Conservation (phyloP, 2,329 filamentous ascomycete genomes). For the Colletotrichum costaricense region DNA sequence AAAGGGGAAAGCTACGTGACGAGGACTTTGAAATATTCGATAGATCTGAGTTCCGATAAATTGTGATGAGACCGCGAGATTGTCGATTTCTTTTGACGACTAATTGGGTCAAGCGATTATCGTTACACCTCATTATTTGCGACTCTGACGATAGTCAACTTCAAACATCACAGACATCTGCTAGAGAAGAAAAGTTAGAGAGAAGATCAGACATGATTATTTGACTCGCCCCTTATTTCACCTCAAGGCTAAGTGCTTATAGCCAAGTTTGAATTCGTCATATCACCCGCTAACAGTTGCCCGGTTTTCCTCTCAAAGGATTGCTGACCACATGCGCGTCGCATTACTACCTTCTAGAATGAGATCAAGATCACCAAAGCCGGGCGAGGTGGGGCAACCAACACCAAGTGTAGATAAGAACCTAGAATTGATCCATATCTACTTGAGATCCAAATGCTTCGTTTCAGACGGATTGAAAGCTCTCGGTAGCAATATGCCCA, state of each 20-base stretch:
- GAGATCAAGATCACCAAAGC: background rate
- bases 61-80: too few species aligned
- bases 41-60: too few species aligned
- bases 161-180: too few species aligned
- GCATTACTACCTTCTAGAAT: slow-evolving; percentile 16
- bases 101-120: too few species aligned
- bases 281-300: background rate
- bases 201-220: background rate
- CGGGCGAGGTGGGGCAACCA: background rate
- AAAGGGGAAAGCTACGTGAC: too few species aligned
- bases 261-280: background rate
- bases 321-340: slow-evolving; percentile 20
- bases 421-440: background rate
- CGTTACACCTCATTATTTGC: too few species aligned
- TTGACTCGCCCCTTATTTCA: background rate
- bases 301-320: background rate
- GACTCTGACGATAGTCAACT: too few species aligned
- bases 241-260: background rate
- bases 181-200: background rate
- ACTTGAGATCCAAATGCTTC: background rate
- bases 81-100: too few species aligned
- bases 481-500: background rate
- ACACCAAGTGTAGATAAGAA: background rate
- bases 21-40: too few species aligned
- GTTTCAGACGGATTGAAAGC: background rate